Percentiles rank a stretch among this genome's conserved stretches.
These are phyloP conservation scores for Lindgomyces ingoldianus DNA, from an alignment of 495 filamentous ascomycete species.

Conservation along the genomic window DNA sequence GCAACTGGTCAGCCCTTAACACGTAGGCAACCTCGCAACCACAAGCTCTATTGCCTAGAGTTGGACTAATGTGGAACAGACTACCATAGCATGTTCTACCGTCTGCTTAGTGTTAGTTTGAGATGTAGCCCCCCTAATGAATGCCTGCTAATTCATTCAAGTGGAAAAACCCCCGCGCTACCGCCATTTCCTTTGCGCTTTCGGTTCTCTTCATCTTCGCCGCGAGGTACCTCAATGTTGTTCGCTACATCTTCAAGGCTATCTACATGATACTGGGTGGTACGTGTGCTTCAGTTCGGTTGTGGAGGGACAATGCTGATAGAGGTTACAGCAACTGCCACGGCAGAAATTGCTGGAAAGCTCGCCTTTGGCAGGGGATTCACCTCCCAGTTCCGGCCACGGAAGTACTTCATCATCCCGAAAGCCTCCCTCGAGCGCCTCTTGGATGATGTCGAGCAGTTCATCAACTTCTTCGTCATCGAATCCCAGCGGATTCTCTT, in stretches of 20 bases:
- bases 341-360: constrained; percentile 75
- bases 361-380: constrained; percentile 74
- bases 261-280: constrained; percentile 68
- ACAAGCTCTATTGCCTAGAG: neutral
- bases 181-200: constrained; percentile 76
- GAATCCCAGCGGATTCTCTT: constrained; percentile 94
- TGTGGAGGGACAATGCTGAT: constrained; percentile 11
- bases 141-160: constrained; percentile 43
- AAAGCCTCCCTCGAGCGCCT: constrained; percentile 77
- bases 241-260: constrained; percentile 86
- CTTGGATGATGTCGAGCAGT: constrained; percentile 82
- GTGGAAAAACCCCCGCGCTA: constrained; percentile 77
- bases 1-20: constrained; percentile 87
- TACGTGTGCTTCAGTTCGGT: constrained; percentile 45
- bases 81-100: constrained; percentile 95
- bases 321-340: constrained; percentile 61
- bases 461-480: constrained; percentile 96
- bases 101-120: constrained; percentile 69
- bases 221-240: constrained; percentile 82
- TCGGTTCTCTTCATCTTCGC: constrained; percentile 81
- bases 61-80: constrained; percentile 47
- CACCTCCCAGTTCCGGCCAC: constrained; percentile 81
- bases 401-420: constrained; percentile 88
- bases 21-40: constrained; percentile 50
- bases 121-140: constrained; percentile 14